Evolutionary conservation across 352 stramenopile species (phyloP), one percentile per base, ranked within the genome.

Genomic region (Thalassiosira pacifica): DNA sequence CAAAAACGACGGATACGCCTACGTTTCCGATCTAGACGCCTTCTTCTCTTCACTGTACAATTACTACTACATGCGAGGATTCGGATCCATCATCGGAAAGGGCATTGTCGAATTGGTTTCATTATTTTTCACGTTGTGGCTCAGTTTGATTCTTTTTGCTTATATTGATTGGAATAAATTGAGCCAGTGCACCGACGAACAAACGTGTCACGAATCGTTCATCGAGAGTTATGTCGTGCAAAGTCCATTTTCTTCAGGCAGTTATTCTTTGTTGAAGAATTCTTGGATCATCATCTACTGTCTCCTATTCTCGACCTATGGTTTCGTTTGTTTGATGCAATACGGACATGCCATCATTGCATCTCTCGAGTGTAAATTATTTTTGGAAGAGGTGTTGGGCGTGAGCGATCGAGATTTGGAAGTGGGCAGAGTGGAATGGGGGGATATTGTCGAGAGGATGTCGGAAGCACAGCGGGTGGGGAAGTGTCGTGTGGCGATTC

Each of bases 131-230:
- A 99, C 97, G 76, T 93, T 99, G 26, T 91, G 95, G 77, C 74
- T 96, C 3, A 93, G 86, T 26, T 66, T 92, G 29, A 74, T 99
- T 74, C 71, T 99, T 64, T 93, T 99, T 29, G 96, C 96, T 0
- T 98, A 97, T 85, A 94, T 99, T 27, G 95, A 99, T 89, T 99
- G 98, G 98, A 72, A 71, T 10, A 87, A 92, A 53, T 86, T 99
- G 29, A 79, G 97, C 26, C 90, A 94, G 29, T 92, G 86, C 71
- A 79, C 88, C 37, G 93, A 97, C 59, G 95, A 96, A 70, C 76
- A 90, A 13, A 95, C 88, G 0, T 99, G 97, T 91, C 86, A 93
- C 48, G 73, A 83, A 13, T 76, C 68, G 0, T 83, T 87, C 34
- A 34, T 75, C 0, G 52, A 79, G 10, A 40, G 22, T 22, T 87